Conservation (phyloP, 176 grass and related monocot genomes). For the Tillandsia fasciculata region DNA sequence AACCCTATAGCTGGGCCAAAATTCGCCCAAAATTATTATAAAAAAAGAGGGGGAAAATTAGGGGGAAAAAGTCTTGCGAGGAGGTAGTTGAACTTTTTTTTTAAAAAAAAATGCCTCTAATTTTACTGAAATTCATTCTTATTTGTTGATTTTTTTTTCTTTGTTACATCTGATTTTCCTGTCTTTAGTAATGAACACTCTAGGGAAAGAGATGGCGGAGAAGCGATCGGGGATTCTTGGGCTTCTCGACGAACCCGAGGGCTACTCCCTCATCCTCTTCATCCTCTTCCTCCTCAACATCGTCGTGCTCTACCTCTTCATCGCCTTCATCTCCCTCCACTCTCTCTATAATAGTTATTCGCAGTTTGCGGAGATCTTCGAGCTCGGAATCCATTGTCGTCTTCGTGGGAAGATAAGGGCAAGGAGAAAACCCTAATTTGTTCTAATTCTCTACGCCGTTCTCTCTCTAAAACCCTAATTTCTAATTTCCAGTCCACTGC, state of each 20-base stretch:
- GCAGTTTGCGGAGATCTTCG: background rate
- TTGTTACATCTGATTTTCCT: no score
- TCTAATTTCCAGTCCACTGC: background rate
- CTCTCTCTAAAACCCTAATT: background rate
- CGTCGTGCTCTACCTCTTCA: background rate
- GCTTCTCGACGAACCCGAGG: constrained; percentile 55
- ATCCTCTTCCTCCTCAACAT: constrained; percentile 30
- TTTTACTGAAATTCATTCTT: background rate
- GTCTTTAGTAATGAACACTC: no score
- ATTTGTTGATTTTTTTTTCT: constrained; percentile 4
- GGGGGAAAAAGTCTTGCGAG: no score
- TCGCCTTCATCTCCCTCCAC: constrained; percentile 16
- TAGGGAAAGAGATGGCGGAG: constrained; percentile 54
- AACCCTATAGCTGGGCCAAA: no score
- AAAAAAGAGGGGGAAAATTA: no score
- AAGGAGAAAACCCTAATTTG: background rate
- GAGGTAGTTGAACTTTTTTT: background rate
- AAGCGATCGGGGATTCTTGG: constrained; percentile 37
- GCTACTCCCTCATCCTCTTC: constrained; percentile 38
- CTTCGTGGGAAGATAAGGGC: no score
- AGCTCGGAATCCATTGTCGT: background rate
- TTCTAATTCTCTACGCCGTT: background rate
- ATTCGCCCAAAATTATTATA: no score
- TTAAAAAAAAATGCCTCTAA: background rate
- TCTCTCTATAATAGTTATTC: background rate